Base-by-base conservation (phyloP, 352 stramenopile genomes). In the Pythium phragmitis region DNA sequence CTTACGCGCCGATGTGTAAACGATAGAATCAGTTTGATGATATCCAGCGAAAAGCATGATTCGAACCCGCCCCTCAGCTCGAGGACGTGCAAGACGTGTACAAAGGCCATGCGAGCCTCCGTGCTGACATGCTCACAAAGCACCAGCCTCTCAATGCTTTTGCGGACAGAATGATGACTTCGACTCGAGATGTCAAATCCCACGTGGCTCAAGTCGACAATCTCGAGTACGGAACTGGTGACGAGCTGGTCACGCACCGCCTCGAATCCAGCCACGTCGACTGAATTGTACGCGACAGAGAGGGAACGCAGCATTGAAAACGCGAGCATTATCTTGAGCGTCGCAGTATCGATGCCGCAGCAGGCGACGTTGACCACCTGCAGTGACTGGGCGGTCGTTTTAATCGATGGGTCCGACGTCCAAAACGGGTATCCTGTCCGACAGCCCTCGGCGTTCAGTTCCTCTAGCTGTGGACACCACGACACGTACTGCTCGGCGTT, bases 361-460 rank as follows among this genome's bases (percentile, higher is more conserved):
- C 14, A 6, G 5, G 17, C 4, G 30, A 33, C 33, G 33, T 57
- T 46, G 7, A 57, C 3, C 6, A 46, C 50, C 12, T 46, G 17
- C 5, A 57, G 50, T 8, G 33, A 30, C 34, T 28, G 39, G 2
- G 8, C 28, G 5, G 13, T 53, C 14, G 42, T 2, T 17, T 13
- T 8, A 33, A n/a, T 13, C 7, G n/a, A 33, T 14, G 4, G 2
- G 16, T 14, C 21, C 7, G 1, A 4, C 45, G n/a, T 11, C 13
- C n/a, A 28, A 16, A 16, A 50, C 21, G 4, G n/a, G 45, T 30
- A 13, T 7, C 13, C 45, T 2, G 21, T n/a, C n/a, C 13, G n/a
- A 33, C 34, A 28, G 19, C 34, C 33, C 37, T 57, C 33, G 19
- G 16, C 34, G 17, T 57, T 57, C 3, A 57, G n/a, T n/a, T 57